Evolutionary conservation across 2,329 filamentous ascomycete genomes (phyloP).

Genomic region (Dothideomycetes sp.): DNA sequence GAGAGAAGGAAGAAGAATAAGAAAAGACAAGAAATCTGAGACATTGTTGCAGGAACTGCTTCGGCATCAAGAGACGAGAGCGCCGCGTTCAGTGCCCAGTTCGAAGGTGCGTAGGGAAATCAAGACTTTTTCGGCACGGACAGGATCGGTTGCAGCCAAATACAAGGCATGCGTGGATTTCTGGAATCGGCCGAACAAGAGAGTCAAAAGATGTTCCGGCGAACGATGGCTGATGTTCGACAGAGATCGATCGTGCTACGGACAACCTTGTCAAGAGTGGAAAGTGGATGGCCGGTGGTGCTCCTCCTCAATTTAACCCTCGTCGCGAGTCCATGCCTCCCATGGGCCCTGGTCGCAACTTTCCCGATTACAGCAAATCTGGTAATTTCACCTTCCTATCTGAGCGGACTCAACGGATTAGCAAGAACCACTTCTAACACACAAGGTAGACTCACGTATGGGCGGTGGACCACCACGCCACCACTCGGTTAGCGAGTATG

Average conservation of each 20-base stretch:
- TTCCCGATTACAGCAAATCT: slow-evolving; percentile 50
- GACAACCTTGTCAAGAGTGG: slow-evolving; percentile 96
- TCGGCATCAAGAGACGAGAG: slow-evolving; percentile 63
- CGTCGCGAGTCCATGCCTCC: slow-evolving; percentile 75
- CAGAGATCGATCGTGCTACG: slow-evolving; percentile 91
- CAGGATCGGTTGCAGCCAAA: no score
- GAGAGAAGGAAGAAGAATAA: not conserved
- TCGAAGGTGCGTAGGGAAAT: slow-evolving; percentile 64
- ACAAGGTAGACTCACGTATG: slow-evolving; percentile 54
- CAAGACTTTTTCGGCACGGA: no score
- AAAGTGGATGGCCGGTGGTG: slow-evolving; percentile 59
- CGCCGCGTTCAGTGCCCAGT: slow-evolving; percentile 72
- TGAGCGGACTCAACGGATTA: not conserved
- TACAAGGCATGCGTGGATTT: not conserved
- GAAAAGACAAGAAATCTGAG: slow-evolving; percentile 18
- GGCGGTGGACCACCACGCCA: slow-evolving; percentile 60
- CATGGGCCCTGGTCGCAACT: slow-evolving; percentile 45
- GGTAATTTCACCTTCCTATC: slow-evolving; percentile 31
- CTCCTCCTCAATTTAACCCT: slow-evolving; percentile 34
- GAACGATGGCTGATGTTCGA: slow-evolving; percentile 2
- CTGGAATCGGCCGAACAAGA: slow-evolving; percentile 1
- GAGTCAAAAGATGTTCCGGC: not conserved
- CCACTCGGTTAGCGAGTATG: slow-evolving; percentile 78
- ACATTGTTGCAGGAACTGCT: slow-evolving; percentile 53
- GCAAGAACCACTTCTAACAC: slow-evolving; percentile 11